These are phyloP conservation scores for Sphagnum fallax DNA, from an alignment of 228 moss, liverwort and hornwort species.

Conservation along the genomic window DNA sequence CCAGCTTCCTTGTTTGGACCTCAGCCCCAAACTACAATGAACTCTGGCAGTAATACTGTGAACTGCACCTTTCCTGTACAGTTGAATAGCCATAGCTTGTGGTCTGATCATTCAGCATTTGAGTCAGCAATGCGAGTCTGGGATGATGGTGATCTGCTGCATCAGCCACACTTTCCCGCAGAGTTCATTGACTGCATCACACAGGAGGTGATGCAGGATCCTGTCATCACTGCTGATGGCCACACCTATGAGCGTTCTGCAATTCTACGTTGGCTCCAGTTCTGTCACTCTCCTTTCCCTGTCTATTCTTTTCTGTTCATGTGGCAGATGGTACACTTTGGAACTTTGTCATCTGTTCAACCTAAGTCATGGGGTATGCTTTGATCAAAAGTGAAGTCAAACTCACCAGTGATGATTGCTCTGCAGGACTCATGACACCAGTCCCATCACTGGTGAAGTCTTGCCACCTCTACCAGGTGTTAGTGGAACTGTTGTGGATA, in stretches of 20 bases:
- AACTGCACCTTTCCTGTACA: slow-evolving; percentile 30
- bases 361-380: not conserved
- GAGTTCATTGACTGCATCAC: slow-evolving; percentile 62
- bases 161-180: slow-evolving; percentile 31
- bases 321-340: not conserved
- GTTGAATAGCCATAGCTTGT: slow-evolving; percentile 51
- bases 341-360: not conserved
- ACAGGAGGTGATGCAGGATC: slow-evolving; percentile 61
- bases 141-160: slow-evolving; percentile 46
- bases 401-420: not conserved
- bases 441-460: slow-evolving; percentile 59
- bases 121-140: slow-evolving; percentile 41
- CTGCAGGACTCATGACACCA: slow-evolving; percentile 61
- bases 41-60: slow-evolving; percentile 19
- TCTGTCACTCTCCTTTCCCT: slow-evolving; percentile 13
- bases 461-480: slow-evolving; percentile 51
- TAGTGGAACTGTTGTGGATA: slow-evolving; percentile 49
- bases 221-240: slow-evolving; percentile 57
- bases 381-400: too few species aligned
- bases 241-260: slow-evolving; percentile 59
- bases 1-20: slow-evolving; percentile 55
- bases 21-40: slow-evolving; percentile 20
- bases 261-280: slow-evolving; percentile 60
- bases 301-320: not conserved
- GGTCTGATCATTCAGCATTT: slow-evolving; percentile 60